Percentiles rank a stretch among this genome's conserved stretches.
phyloP scores from a whole-genome alignment of 2,329 filamentous ascomycete genomes.

The Claviceps capensis region DNA sequence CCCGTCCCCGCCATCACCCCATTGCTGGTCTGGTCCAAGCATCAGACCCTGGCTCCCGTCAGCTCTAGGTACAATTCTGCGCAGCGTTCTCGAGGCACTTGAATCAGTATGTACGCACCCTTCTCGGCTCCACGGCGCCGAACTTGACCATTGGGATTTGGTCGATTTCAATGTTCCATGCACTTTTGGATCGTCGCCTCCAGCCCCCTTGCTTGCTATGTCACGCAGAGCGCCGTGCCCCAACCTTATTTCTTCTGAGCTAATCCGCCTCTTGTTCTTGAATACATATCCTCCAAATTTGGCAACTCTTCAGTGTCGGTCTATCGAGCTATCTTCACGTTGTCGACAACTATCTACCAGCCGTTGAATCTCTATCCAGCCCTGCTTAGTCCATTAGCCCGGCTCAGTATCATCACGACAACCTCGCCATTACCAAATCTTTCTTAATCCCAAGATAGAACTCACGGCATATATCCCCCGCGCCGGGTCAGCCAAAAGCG shows the following conservation, averaged over 20 bases:
- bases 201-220: conserved; percentile 12
- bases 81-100: background rate
- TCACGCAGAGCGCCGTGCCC: conserved; percentile 8
- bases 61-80: background rate
- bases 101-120: conserved; percentile 9
- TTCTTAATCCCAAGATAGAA: no score
- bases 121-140: conserved; percentile 19
- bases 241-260: conserved; percentile 9
- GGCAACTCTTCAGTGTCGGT: background rate
- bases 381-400: background rate
- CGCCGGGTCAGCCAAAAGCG: background rate
- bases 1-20: background rate
- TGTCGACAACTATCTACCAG: background rate
- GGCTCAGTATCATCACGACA: background rate
- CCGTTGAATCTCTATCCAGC: no score
- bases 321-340: background rate
- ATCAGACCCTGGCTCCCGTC: background rate
- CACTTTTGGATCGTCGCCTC: conserved; percentile 3
- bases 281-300: background rate
- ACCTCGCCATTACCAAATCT: background rate
- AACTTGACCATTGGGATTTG: conserved; percentile 15
- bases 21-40: background rate
- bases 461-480: background rate
- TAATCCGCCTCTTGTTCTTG: conserved; percentile 5
- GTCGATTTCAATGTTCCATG: background rate